A percentile compares a stretch with the other conserved stretches of the same genome.
Evolutionary conservation across 257 asterid species (phyloP).

Genomic region (Striga asiatica): DNA sequence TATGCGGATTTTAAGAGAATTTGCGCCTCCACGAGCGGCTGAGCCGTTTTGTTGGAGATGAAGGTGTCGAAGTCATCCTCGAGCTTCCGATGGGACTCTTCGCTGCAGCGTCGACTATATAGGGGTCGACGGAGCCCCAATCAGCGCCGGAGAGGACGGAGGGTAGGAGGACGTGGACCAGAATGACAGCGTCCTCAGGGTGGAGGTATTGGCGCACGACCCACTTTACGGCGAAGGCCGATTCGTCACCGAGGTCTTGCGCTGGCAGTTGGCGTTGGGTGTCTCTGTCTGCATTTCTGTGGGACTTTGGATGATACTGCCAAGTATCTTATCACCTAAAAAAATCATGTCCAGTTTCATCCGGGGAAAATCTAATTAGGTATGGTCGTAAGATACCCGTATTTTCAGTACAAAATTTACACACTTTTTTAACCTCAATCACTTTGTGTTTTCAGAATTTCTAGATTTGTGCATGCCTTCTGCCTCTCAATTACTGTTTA

Average conservation of each 20-base stretch:
- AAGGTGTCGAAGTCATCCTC: conserved; percentile 72
- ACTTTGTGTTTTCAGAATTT: no score
- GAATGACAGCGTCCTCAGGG: conserved; percentile 74
- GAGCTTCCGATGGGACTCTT: conserved; percentile 55
- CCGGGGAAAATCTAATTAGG: no score
- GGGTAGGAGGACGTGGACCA: conserved; percentile 77
- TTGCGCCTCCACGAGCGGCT: conserved; percentile 75
- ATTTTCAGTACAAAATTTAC: no score
- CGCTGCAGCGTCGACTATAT: conserved; percentile 56
- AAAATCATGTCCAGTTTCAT: no score
- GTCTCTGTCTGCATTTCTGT: no score
- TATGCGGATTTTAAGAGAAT: conserved; percentile 84
- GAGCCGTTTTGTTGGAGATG: conserved; percentile 59
- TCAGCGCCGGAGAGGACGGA: conserved; percentile 91
- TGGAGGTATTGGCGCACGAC: conserved; percentile 69
- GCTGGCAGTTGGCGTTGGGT: conserved; percentile 71
- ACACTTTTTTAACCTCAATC: no score
- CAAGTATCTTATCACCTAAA: no score
- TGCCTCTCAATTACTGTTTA: no score
- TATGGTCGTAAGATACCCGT: no score
- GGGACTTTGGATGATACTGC: no score
- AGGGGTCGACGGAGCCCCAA: conserved; percentile 81
- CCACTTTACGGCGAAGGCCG: conserved; percentile 85
- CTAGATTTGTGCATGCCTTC: no score
- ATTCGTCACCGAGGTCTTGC: conserved; percentile 70